Percentiles rank a stretch among this genome's conserved stretches.
Conservation (phyloP, 169 alveolate species). For the Cryptosporidium meleagridis region DNA sequence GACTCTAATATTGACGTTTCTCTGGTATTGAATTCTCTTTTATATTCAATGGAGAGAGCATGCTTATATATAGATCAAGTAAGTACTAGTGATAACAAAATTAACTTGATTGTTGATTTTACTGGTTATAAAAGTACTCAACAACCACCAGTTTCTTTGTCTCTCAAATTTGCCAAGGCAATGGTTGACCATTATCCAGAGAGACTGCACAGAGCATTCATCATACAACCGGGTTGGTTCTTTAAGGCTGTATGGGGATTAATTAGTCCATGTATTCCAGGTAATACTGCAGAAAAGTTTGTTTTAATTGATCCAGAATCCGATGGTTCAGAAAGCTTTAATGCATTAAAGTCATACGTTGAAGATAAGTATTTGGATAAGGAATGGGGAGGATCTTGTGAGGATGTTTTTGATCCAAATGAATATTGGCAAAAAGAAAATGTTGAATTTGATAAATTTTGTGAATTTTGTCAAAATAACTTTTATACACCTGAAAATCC, state of each 20-base stretch:
- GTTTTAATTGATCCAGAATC: constrained; percentile 71
- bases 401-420: constrained; percentile 60
- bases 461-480: constrained; percentile 61
- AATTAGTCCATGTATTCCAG: constrained; percentile 73
- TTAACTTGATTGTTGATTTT: constrained; percentile 64
- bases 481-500: constrained; percentile 46
- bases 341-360: constrained; percentile 3
- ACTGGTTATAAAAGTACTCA: constrained; percentile 69
- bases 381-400: constrained; percentile 72
- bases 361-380: constrained; percentile 35
- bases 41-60: constrained; percentile 71
- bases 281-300: constrained; percentile 70
- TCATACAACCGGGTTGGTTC: constrained; percentile 69
- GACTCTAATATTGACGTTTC: constrained; percentile 62
- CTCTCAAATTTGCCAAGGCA: constrained; percentile 73
- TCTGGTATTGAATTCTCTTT: constrained; percentile 48
- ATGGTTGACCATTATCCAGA: constrained; percentile 75
- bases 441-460: constrained; percentile 37
- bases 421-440: constrained; percentile 59
- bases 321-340: constrained; percentile 42
- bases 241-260: constrained; percentile 73
- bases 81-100: constrained; percentile 20
- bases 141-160: constrained; percentile 73
- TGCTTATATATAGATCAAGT: constrained; percentile 61
- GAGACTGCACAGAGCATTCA: constrained; percentile 61